Conservation (phyloP, 164 flowering plant genomes). For the Nymphaea colorata region DNA sequence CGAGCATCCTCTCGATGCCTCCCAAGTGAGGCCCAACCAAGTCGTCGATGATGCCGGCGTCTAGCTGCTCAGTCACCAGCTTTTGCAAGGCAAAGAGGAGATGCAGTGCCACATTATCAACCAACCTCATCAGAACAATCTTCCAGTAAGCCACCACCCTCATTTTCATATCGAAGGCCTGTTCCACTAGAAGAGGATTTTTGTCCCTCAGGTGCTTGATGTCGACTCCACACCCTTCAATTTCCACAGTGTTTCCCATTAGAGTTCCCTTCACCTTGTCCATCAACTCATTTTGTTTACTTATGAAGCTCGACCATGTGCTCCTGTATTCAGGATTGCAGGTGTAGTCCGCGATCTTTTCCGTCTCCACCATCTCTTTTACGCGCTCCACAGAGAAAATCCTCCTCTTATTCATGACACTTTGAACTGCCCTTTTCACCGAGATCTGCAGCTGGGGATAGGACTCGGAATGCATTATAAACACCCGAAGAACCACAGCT, state of each 20-base stretch:
- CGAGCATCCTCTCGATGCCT: conserved; percentile 19
- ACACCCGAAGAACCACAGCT: conserved; percentile 9
- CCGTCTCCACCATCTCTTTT: conserved; percentile 25
- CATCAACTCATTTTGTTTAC: conserved; percentile 3
- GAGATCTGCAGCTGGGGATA: conserved; percentile 17
- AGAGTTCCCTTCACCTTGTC: neutral
- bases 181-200: conserved; percentile 1
- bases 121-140: too few relatives aligned
- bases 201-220: conserved; percentile 12
- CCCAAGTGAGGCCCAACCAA: conserved; percentile 14
- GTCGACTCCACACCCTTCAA: conserved; percentile 17
- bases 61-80: conserved; percentile 6
- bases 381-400: conserved; percentile 7
- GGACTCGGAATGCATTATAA: conserved; percentile 12
- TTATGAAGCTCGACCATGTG: conserved; percentile 16
- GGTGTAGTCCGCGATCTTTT: conserved; percentile 25
- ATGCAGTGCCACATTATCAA: too few relatives aligned
- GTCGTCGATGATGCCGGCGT: conserved; percentile 13
- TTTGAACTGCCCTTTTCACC: conserved; percentile 9
- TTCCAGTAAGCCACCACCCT: conserved; percentile 10
- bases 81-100: too few relatives aligned
- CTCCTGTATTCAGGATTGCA: conserved; percentile 18
- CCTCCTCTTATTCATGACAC: conserved; percentile 13
- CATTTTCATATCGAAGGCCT: conserved; percentile 32
- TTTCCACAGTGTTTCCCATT: too few relatives aligned